phyloP scores from a whole-genome alignment of 495 filamentous ascomycete genomes.

The Aspergillus kassunensis region DNA sequence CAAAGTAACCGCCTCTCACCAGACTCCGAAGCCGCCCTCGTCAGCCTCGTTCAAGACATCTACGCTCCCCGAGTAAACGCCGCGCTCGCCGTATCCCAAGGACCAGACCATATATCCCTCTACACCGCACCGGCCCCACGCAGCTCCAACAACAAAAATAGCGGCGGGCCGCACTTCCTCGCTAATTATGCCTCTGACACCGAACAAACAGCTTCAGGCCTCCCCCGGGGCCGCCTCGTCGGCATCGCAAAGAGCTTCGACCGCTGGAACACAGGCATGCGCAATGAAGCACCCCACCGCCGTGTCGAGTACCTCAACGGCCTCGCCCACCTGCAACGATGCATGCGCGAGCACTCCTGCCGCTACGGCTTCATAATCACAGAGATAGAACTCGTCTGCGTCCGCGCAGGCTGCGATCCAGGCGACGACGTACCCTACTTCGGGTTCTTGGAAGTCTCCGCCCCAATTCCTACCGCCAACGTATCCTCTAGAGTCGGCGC shows the following conservation, averaged over 20 bases:
- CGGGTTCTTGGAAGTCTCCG: constrained; percentile 73
- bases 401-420: constrained; percentile 68
- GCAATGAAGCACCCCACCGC: constrained; percentile 71
- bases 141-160: constrained; percentile 45
- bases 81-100: constrained; percentile 65
- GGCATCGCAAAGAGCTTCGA: constrained; percentile 86
- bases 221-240: constrained; percentile 74
- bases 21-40: constrained; percentile 68
- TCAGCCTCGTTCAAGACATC: constrained; percentile 62
- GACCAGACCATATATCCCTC: constrained; percentile 55
- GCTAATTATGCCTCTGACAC: constrained; percentile 69
- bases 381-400: constrained; percentile 88
- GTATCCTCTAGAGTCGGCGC: constrained; percentile 22
- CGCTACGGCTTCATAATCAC: constrained; percentile 94
- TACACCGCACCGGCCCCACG: constrained; percentile 54
- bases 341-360: constrained; percentile 89
- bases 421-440: constrained; percentile 72
- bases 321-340: constrained; percentile 75
- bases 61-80: constrained; percentile 78
- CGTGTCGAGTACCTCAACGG: constrained; percentile 82
- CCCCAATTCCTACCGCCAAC: constrained; percentile 53
- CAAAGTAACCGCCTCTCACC: constrained; percentile 55
- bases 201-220: constrained; percentile 66
- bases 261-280: constrained; percentile 91
- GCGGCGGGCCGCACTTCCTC: constrained; percentile 57